Conservation (phyloP, 1,284 basidiomycete species). For the Apiotrichum mycotoxinovorans region DNA sequence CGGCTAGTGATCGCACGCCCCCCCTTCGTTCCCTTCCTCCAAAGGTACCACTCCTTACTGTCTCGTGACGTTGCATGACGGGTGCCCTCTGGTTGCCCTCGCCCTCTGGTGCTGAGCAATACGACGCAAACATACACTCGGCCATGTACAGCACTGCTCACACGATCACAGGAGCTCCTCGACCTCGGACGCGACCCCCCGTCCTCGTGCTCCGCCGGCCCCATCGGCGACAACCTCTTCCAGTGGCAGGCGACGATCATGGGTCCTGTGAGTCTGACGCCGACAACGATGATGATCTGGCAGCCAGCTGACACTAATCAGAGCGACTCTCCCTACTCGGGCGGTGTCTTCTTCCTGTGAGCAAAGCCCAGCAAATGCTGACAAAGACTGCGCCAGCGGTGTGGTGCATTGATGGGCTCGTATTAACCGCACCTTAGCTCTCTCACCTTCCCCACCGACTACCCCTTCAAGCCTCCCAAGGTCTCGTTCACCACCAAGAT, state of each 20-base stretch:
- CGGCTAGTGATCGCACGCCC: not conserved
- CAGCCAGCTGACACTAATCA: constrained; percentile 46
- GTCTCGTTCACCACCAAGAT: constrained; percentile 94
- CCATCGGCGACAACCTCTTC: constrained; percentile 94
- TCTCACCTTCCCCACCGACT: constrained; percentile 62
- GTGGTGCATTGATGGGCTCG: not conserved
- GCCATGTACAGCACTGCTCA: constrained; percentile 14
- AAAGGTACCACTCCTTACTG: not conserved
- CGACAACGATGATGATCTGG: not conserved
- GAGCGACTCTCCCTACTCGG: constrained; percentile 92
- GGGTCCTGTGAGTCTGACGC: constrained; percentile 70
- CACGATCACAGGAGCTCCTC: constrained; percentile 74
- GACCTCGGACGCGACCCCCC: constrained; percentile 97
- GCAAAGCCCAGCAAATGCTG: constrained; percentile 12
- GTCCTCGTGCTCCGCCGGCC: constrained; percentile 94
- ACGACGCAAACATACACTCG: no score
- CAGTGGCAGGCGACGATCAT: constrained; percentile 98
- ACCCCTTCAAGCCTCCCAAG: constrained; percentile 99
- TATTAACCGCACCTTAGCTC: constrained; percentile 28
- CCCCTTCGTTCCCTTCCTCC: constrained; percentile 4
- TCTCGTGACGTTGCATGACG: not conserved
- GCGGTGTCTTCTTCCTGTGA: constrained; percentile 92
- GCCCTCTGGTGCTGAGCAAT: not conserved
- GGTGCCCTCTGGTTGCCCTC: not conserved
- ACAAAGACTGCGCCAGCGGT: constrained; percentile 1